Conservation (phyloP, 345 rosid species). For the Melastoma malabathricum region DNA sequence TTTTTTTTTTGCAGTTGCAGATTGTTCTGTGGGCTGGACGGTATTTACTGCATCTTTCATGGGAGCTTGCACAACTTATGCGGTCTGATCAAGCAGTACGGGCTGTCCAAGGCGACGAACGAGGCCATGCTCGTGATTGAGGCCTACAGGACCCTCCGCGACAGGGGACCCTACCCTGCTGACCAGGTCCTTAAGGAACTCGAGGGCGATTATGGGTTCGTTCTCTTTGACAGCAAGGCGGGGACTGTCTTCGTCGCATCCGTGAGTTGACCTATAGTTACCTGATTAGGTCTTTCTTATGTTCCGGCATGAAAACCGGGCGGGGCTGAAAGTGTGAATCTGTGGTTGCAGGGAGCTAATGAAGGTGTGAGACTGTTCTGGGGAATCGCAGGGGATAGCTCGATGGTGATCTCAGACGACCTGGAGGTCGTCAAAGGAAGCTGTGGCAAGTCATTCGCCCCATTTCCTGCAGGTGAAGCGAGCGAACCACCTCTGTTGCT, state of each 20-base stretch:
- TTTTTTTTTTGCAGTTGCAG: constrained; percentile 13
- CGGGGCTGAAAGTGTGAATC: neutral
- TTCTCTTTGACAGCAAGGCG: constrained; percentile 42
- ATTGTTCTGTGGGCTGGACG: constrained; percentile 44
- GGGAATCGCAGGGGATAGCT: constrained; percentile 60
- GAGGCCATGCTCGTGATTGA: constrained; percentile 59
- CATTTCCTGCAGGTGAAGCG: constrained; percentile 39
- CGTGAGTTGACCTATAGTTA: constrained; percentile 10
- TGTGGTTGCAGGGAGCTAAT: constrained; percentile 26
- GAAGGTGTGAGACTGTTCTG: constrained; percentile 37
- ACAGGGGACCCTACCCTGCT: constrained; percentile 70
- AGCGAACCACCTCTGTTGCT: too few relatives aligned
- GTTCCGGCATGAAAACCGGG: neutral
- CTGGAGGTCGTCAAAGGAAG: constrained; percentile 41
- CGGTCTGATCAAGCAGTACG: constrained; percentile 49
- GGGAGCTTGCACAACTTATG: constrained; percentile 46
- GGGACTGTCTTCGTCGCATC: constrained; percentile 39
- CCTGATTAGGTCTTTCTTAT: neutral
- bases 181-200: constrained; percentile 57
- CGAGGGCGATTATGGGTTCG: constrained; percentile 50
- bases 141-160: constrained; percentile 61
- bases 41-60: constrained; percentile 42
- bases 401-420: constrained; percentile 38
- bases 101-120: constrained; percentile 35
- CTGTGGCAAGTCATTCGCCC: constrained; percentile 59